Evolutionary conservation across 495 filamentous ascomycete species (phyloP), one percentile per base, ranked within the genome.

Genomic region (Chaetomium tenue): DNA sequence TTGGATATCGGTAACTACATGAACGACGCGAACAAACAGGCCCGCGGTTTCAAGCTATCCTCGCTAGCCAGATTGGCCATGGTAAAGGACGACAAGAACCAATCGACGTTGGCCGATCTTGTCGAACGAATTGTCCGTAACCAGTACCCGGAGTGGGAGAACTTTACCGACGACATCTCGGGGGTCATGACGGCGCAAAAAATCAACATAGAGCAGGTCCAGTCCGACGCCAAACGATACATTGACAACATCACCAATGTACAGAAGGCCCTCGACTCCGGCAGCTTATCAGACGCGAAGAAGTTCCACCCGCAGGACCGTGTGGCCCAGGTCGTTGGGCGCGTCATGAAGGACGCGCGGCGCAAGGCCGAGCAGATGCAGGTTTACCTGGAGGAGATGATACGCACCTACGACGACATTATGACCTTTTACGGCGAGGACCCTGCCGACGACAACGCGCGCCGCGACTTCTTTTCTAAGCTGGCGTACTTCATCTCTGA

Each of bases 11-110:
- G 94, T 72, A 98, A 98, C 72, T 98, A 94, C 82, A 98, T 98
- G 94, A 98, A 98, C 79, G 94, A 98, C 70, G 87, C 92, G 54
- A 97, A 96, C 76, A 98, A 98, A 77, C 95, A 98, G 76, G 94
- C 95, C 2, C 90, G 88, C 66, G 94, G 94, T 54, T 98, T 98
- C 88, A 98, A 98, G 77, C 85, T 98, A 26, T 92, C 92, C 68
- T 96, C 94, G 0, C 87, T 98, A n/a, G 90, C 91, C 44, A 86
- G 94, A 26, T 81, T 98, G 39, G 94, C 89, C 30, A 98, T 98
- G 91, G 91, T 98, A 62, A 98, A 98, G 77, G 94, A 98, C 69
- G 92, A 96, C 79, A 97, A 97, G 85, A 98, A 98, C 71, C 89
- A 98, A 74, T 91, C 90, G 5, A 97, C 91, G 2, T 93, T 98